These are phyloP conservation scores for Suhomyces bribrorum DNA, from an alignment of 1,139 yeast species.

Conservation along the genomic window DNA sequence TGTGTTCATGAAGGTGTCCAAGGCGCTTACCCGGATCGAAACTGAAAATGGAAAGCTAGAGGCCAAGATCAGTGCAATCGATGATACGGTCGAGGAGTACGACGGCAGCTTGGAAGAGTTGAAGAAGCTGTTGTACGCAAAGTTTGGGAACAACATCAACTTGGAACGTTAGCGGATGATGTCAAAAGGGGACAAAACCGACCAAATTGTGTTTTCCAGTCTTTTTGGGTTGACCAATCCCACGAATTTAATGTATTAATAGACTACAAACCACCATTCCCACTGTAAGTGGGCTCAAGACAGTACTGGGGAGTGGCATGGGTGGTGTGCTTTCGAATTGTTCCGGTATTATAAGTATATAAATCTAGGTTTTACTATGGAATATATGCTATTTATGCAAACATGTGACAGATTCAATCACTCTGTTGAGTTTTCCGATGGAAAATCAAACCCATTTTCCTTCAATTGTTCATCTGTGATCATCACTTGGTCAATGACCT, in stretches of 20 bases:
- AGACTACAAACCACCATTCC: no score
- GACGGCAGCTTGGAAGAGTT: constrained; percentile 58
- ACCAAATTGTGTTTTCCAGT: no score
- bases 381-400: no score
- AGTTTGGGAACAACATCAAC: constrained; percentile 88
- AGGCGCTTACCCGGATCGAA: constrained; percentile 69
- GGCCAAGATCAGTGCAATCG: constrained; percentile 46
- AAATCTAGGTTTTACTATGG: no score
- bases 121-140: constrained; percentile 77
- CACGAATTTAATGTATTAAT: no score
- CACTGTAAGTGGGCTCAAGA: no score
- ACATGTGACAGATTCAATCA: not conserved
- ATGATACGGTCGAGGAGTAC: constrained; percentile 49
- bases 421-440: not conserved
- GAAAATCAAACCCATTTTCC: constrained; percentile 19
- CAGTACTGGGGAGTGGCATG: no score
- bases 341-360: no score
- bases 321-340: no score
- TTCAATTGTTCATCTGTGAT: constrained; percentile 21
- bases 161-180: constrained; percentile 66
- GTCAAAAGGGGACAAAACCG: no score
- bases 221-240: no score
- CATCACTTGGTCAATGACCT: constrained; percentile 21
- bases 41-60: constrained; percentile 55
- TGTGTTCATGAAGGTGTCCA: constrained; percentile 61